phyloP scores from a whole-genome alignment of 2,329 filamentous ascomycete genomes.

The Diaporthe citriasiana region DNA sequence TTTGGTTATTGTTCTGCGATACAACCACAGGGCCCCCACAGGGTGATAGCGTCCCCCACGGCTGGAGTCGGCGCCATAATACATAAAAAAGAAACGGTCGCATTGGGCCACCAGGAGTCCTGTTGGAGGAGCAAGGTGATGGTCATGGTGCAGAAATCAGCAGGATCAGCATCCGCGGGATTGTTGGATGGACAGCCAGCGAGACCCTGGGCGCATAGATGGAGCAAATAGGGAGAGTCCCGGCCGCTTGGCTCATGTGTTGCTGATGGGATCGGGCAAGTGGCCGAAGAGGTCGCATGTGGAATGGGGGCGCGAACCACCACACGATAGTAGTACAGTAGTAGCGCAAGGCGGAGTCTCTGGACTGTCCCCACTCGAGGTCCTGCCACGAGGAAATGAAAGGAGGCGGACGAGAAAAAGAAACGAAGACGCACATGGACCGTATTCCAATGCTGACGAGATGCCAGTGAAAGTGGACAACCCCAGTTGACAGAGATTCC shows the following conservation, averaged over 20 bases:
- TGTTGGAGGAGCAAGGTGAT: neutral
- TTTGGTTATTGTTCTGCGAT: neutral
- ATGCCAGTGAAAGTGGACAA: neutral
- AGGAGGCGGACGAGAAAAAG: neutral
- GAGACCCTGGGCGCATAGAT: conserved; percentile 11
- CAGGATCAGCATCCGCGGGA: neutral
- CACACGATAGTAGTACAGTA: neutral
- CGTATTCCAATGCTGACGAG: neutral
- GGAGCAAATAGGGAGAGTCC: conserved; percentile 26
- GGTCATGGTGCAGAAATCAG: conserved; percentile 21
- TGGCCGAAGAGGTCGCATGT: conserved; percentile 3
- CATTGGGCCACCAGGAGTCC: neutral
- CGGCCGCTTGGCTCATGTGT: conserved; percentile 29
- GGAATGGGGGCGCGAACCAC: neutral
- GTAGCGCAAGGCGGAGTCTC: conserved; percentile 2
- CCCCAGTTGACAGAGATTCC: neutral
- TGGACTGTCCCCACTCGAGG: conserved; percentile 5
- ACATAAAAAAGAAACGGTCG: conserved; percentile 3
- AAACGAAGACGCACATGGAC: neutral
- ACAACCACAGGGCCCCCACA: conserved; percentile 8
- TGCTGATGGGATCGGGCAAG: conserved; percentile 7
- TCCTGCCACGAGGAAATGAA: conserved; percentile 27
- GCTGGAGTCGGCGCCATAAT: neutral
- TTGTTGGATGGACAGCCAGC: neutral
- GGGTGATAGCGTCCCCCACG: neutral